Conservation (phyloP, 1,284 basidiomycete genomes). For the Leccinum pallidistipes region DNA sequence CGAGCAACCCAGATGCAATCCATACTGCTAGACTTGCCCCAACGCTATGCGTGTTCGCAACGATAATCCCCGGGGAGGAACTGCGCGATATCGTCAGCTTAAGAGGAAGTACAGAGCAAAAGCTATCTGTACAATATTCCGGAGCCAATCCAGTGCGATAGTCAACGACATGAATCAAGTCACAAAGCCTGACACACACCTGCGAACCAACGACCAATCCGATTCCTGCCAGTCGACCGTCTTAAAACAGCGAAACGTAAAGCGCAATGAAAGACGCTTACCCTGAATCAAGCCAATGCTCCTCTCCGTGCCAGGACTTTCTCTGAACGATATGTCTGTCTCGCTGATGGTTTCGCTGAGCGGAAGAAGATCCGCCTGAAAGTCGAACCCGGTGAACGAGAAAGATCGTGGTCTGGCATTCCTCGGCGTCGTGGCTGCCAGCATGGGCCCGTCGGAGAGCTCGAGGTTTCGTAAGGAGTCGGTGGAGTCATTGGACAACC, state of each 20-base stretch:
- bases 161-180: slow-evolving; percentile 5
- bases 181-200: slow-evolving; percentile 36
- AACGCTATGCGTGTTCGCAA: slow-evolving; percentile 82
- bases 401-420: slow-evolving; percentile 55
- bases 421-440: slow-evolving; percentile 19
- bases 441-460: slow-evolving; percentile 59
- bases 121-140: slow-evolving; percentile 77
- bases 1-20: slow-evolving; percentile 77
- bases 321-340: slow-evolving; percentile 47
- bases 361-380: slow-evolving; percentile 75
- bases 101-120: background rate
- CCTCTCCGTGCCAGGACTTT: slow-evolving; percentile 61
- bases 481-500: slow-evolving; percentile 53
- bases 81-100: slow-evolving; percentile 37
- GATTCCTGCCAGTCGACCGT: slow-evolving; percentile 54
- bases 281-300: slow-evolving; percentile 79
- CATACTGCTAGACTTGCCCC: slow-evolving; percentile 84
- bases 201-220: slow-evolving; percentile 82
- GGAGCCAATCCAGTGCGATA: slow-evolving; percentile 67
- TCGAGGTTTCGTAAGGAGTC: slow-evolving; percentile 78
- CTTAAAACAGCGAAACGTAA: slow-evolving; percentile 3
- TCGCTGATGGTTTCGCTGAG: slow-evolving; percentile 74
- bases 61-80: slow-evolving; percentile 89
- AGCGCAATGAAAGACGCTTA: slow-evolving; percentile 35
- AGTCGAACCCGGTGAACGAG: slow-evolving; percentile 78